phyloP scores from a whole-genome alignment of 192 early-diverging fungal genomes.

The Coemansia erecta region DNA sequence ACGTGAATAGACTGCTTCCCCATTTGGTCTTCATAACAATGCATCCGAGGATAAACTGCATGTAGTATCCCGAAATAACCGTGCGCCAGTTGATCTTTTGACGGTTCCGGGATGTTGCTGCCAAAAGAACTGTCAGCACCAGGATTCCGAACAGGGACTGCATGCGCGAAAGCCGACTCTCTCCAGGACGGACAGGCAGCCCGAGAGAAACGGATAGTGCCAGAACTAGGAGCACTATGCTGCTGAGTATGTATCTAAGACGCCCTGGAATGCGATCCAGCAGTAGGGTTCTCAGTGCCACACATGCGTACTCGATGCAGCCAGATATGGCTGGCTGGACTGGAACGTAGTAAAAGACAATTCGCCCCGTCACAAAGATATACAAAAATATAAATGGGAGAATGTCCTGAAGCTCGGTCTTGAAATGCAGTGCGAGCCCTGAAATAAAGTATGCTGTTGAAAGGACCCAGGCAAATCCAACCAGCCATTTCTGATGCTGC shows the following conservation, averaged over 20 bases:
- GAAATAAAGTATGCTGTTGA: conserved; percentile 63
- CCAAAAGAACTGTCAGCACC: conserved; percentile 57
- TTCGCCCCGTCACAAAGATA: conserved; percentile 53
- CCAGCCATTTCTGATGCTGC: conserved; percentile 20
- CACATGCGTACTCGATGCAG: conserved; percentile 11
- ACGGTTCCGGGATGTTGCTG: conserved; percentile 61
- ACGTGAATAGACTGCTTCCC: conserved; percentile 71
- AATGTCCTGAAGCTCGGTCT: conserved; percentile 36
- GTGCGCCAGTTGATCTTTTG: conserved; percentile 74
- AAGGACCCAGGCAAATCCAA: conserved; percentile 50
- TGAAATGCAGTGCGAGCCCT: conserved; percentile 53
- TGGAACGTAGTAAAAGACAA: conserved; percentile 48
- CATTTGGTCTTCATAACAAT: conserved; percentile 71
- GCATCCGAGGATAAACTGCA: conserved; percentile 78
- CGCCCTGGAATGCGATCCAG: conserved; percentile 19
- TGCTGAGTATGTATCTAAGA: conserved; percentile 9
- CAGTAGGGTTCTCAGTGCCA: neutral
- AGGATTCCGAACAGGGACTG: conserved; percentile 73
- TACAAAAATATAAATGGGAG: conserved; percentile 52
- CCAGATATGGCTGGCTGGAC: conserved; percentile 8
- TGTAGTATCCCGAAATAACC: conserved; percentile 62
- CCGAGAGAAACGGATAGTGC: conserved; percentile 56
- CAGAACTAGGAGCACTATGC: conserved; percentile 27
- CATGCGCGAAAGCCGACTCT: conserved; percentile 65
- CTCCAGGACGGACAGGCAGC: conserved; percentile 41